phyloP scores from a whole-genome alignment of 192 early-diverging fungal species.

The Podila minutissima region DNA sequence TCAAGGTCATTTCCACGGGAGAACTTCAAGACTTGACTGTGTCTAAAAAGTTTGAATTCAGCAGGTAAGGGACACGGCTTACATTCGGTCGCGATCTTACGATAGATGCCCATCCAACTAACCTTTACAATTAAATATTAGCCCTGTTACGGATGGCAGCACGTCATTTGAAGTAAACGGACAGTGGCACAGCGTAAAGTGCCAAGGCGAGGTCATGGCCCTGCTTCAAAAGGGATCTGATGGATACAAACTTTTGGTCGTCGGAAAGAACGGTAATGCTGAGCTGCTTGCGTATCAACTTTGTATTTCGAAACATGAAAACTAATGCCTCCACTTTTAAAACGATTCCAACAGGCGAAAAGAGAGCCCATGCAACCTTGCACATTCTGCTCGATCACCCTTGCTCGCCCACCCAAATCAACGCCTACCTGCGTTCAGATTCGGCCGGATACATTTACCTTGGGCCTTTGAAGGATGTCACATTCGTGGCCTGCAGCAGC shows the following conservation, averaged over 20 bases:
- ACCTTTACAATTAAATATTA: not conserved
- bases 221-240: conserved; percentile 18
- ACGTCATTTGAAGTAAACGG: conserved; percentile 19
- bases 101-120: no score
- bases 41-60: conserved; percentile 7
- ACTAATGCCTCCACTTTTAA: not conserved
- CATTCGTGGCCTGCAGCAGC: conserved; percentile 8
- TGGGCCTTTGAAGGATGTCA: conserved; percentile 38
- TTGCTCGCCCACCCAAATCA: not conserved
- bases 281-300: not conserved
- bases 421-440: conserved; percentile 38
- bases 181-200: not conserved
- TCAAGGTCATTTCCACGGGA: conserved; percentile 46
- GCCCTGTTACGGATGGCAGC: conserved; percentile 15
- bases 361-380: conserved; percentile 17
- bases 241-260: conserved; percentile 43
- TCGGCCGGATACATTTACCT: conserved; percentile 50
- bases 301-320: no score
- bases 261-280: conserved; percentile 47
- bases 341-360: conserved; percentile 40
- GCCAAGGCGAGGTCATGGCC: conserved; percentile 30
- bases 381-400: conserved; percentile 31
- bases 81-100: no score
- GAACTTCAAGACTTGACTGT: conserved; percentile 12
- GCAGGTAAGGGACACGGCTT: not conserved